These are phyloP conservation scores for Pseudogymnoascus sp. DNA, from an alignment of 2,329 filamentous ascomycete genomes.

Conservation along the genomic window DNA sequence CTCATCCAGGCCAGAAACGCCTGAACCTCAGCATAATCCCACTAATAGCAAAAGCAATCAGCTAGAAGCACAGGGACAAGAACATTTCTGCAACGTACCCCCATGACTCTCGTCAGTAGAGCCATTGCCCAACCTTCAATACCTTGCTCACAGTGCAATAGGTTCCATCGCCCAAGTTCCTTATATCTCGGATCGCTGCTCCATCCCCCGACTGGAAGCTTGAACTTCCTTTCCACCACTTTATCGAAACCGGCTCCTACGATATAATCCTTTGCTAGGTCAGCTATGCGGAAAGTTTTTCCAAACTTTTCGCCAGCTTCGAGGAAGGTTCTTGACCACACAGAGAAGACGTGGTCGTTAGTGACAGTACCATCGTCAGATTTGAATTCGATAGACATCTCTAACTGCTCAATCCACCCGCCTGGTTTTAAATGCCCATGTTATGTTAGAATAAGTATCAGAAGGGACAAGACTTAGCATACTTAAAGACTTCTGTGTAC, in stretches of 20 bases:
- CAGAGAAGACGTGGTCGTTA: not conserved
- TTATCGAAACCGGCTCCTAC: not conserved
- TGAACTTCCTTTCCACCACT: not conserved
- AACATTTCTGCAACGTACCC: conserved; percentile 14
- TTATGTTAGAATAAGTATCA: conserved; percentile 17
- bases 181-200: not conserved
- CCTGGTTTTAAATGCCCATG: conserved; percentile 14
- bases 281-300: conserved; percentile 13
- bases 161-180: not conserved
- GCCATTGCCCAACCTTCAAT: conserved; percentile 9
- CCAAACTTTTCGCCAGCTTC: conserved; percentile 31
- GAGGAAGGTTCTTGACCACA: conserved; percentile 24
- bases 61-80: not conserved
- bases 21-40: conserved; percentile 15
- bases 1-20: conserved; percentile 15
- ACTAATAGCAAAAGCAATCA: conserved; percentile 10
- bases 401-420: conserved; percentile 15
- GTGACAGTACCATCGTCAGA: not conserved
- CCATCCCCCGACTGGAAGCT: not conserved
- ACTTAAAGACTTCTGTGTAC: conserved; percentile 31
- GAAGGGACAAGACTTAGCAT: conserved; percentile 27
- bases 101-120: conserved; percentile 20
- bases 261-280: conserved; percentile 23
- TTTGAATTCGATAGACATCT: conserved; percentile 6
- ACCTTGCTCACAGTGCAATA: not conserved